Conservation (phyloP, 163 green algal genomes). For the Prototheca wickerhamii region DNA sequence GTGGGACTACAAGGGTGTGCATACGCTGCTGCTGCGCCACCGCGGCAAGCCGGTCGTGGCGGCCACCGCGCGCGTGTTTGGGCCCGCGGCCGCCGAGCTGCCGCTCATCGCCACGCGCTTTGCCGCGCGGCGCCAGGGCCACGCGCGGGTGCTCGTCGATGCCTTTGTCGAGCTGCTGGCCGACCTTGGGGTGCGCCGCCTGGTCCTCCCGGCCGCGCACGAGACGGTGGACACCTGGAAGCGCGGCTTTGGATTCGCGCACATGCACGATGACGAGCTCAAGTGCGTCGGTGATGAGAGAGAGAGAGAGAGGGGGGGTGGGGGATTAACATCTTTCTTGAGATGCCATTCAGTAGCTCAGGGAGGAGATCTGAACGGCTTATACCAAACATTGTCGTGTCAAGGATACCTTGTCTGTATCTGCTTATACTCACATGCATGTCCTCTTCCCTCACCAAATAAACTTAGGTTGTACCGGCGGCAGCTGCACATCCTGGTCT, state of each 20-base stretch:
- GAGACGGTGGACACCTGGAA: constrained; percentile 63
- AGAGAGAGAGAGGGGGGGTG: neutral
- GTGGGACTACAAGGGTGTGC: constrained; percentile 59
- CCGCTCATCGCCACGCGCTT: constrained; percentile 70
- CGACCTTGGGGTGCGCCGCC: constrained; percentile 33
- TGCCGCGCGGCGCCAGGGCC: constrained; percentile 41
- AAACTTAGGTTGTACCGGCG: constrained; percentile 31
- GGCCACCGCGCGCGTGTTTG: constrained; percentile 74
- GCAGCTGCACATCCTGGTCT: constrained; percentile 78
- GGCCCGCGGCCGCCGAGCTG: constrained; percentile 71
- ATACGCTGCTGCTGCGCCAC: constrained; percentile 53
- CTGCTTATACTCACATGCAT: constrained; percentile 19
- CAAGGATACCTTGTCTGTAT: constrained; percentile 5
- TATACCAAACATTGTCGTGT: too few relatives aligned
- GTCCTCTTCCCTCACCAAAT: neutral
- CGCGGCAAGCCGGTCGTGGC: constrained; percentile 55
- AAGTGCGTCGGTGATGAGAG: constrained; percentile 4
- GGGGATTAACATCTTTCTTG: neutral
- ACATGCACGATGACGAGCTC: constrained; percentile 35
- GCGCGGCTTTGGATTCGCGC: constrained; percentile 47
- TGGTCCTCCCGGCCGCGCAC: constrained; percentile 59
- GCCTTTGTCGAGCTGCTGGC: constrained; percentile 43
- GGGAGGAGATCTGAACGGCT: too few relatives aligned
- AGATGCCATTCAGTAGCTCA: too few relatives aligned
- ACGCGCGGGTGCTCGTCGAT: constrained; percentile 55